Evolutionary conservation across 495 filamentous ascomycete genomes (phyloP).

Genomic region (Aspergillus heteromorphus): DNA sequence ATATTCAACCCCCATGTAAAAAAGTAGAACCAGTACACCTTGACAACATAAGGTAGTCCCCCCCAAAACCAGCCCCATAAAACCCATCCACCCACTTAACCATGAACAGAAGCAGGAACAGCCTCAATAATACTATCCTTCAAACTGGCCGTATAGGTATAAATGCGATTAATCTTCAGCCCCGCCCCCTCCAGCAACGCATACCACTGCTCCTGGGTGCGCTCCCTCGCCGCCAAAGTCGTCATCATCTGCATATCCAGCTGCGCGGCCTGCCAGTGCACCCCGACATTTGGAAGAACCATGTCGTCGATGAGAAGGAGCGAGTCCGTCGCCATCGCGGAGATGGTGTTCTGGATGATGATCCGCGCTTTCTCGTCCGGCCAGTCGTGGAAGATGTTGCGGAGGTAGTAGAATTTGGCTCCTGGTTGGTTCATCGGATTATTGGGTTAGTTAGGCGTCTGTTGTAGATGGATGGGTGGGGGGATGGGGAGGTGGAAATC

Average conservation of each 20-base stretch:
- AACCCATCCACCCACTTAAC: too few species aligned
- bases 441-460: too few species aligned
- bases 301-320: slow-evolving; percentile 36
- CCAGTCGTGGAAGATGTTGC: slow-evolving; percentile 36
- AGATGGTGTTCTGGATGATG: slow-evolving; percentile 28
- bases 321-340: slow-evolving; percentile 29
- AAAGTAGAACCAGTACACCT: too few species aligned
- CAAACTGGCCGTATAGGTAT: not conserved
- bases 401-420: slow-evolving; percentile 39
- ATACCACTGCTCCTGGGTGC: slow-evolving; percentile 36
- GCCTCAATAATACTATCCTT: too few species aligned
- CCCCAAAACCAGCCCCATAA: too few species aligned
- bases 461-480: too few species aligned
- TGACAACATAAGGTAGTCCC: too few species aligned
- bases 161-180: slow-evolving; percentile 6
- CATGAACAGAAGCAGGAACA: too few species aligned
- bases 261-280: slow-evolving; percentile 12
- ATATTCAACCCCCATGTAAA: too few species aligned
- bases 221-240: slow-evolving; percentile 20
- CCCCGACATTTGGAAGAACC: slow-evolving; percentile 26
- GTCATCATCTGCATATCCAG: slow-evolving; percentile 33
- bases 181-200: slow-evolving; percentile 32
- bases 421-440: too few species aligned
- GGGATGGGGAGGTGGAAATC: too few species aligned
- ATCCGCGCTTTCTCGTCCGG: slow-evolving; percentile 19